These are phyloP conservation scores for Fraxinus ornus DNA, from an alignment of 305 asterid genomes.

Conservation along the genomic window DNA sequence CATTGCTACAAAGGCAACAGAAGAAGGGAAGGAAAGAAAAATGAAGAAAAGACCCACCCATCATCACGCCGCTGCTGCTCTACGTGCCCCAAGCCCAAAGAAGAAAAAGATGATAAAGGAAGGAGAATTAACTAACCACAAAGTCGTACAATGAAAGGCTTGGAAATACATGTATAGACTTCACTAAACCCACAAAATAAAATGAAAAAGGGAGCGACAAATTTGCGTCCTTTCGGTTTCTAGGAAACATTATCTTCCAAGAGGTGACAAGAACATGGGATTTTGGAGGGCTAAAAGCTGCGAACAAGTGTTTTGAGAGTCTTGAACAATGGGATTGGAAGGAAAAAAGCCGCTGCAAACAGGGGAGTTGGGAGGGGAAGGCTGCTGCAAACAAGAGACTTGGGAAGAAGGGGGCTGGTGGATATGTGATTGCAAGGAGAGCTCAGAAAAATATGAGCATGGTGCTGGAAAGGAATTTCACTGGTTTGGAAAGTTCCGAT, in stretches of 20 bases:
- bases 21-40: not conserved
- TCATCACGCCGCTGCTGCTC: not conserved
- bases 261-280: not conserved
- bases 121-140: not conserved
- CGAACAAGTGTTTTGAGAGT: not conserved
- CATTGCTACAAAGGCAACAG: not conserved
- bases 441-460: slow-evolving; percentile 49
- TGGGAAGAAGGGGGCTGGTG: slow-evolving; percentile 40
- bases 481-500: slow-evolving; percentile 60
- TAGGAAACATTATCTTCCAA: not conserved
- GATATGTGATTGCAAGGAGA: slow-evolving; percentile 80
- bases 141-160: not conserved
- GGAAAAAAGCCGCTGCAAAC: not conserved
- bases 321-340: not conserved
- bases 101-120: not conserved
- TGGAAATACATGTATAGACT: not conserved
- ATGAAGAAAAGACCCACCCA: not conserved
- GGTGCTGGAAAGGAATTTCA: slow-evolving; percentile 73
- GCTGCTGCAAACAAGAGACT: not conserved
- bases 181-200: not conserved
- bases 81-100: not conserved
- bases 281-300: not conserved
- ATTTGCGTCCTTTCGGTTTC: not conserved
- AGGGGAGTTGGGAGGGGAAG: slow-evolving; percentile 49
- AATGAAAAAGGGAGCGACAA: not conserved